These are phyloP conservation scores for Silene vulgaris DNA, from an alignment of 179 eudicot species.

Conservation along the genomic window DNA sequence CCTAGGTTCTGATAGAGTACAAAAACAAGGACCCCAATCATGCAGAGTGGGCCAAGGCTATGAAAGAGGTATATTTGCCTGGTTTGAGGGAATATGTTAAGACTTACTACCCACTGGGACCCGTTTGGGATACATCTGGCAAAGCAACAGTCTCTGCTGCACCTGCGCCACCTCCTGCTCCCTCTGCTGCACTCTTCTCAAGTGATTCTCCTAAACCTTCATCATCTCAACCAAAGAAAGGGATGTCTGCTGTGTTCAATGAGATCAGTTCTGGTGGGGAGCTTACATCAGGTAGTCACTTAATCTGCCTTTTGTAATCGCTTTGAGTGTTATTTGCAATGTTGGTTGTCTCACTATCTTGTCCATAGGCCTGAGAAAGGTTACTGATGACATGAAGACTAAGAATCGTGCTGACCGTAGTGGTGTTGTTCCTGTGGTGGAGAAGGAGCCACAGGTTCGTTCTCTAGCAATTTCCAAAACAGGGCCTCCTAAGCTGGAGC, in stretches of 20 bases:
- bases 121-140: conserved; percentile 81
- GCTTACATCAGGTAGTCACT: conserved; percentile 60
- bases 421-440: conserved; percentile 63
- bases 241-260: conserved; percentile 87
- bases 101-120: conserved; percentile 79
- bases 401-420: conserved; percentile 78
- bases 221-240: conserved; percentile 66
- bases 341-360: conserved; percentile 5
- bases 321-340: background rate
- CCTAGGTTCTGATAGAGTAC: conserved; percentile 80
- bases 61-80: conserved; percentile 84
- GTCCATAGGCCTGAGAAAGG: conserved; percentile 70
- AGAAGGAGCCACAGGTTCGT: conserved; percentile 45
- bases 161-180: conserved; percentile 71
- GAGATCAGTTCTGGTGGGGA: conserved; percentile 73
- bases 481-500: conserved; percentile 90
- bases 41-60: conserved; percentile 92
- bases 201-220: conserved; percentile 60
- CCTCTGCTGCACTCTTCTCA: conserved; percentile 66
- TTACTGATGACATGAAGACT: conserved; percentile 85
- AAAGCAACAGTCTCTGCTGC: conserved; percentile 53
- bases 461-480: conserved; percentile 53
- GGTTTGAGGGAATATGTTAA: conserved; percentile 95
- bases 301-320: conserved; percentile 2
- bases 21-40: conserved; percentile 80